Percentiles rank a stretch among this genome's conserved stretches.
Evolutionary conservation across 345 rosid species (phyloP).

Genomic region (Iberis pinnata): DNA sequence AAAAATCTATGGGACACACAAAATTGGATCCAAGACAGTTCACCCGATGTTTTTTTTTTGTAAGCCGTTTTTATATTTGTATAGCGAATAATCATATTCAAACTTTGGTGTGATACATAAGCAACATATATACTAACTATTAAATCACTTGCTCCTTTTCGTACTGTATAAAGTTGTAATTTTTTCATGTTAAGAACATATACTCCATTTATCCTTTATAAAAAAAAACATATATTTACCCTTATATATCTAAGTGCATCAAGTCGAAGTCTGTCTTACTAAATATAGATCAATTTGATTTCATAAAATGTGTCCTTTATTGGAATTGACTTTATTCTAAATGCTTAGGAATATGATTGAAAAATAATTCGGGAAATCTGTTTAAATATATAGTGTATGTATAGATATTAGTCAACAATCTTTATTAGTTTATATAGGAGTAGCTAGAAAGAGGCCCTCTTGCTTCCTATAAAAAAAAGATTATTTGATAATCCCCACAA

Average conservation of each 20-base stretch:
- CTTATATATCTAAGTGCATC: not conserved
- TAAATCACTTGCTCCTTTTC: no score
- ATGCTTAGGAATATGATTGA: slow-evolving; percentile 10
- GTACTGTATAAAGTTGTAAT: no score
- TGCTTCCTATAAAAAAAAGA: slow-evolving; percentile 3
- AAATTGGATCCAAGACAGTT: no score
- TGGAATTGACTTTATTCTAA: not conserved
- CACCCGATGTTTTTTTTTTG: no score
- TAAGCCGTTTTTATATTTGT: no score
- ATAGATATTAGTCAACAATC: slow-evolving; percentile 17
- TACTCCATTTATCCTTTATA: no score
- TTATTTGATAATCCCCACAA: slow-evolving; percentile 3
- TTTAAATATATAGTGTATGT: slow-evolving; percentile 20
- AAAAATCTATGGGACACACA: no score
- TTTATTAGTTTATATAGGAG: slow-evolving; percentile 13
- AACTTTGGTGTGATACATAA: no score
- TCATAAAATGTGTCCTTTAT: no score
- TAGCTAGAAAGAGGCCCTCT: slow-evolving; percentile 19
- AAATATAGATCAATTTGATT: slow-evolving; percentile 14
- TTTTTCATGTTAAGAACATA: not conserved
- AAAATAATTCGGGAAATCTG: no score
- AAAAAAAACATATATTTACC: slow-evolving; percentile 6
- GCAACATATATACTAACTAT: no score
- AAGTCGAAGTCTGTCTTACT: slow-evolving; percentile 20
- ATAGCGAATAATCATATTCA: no score